Base-by-base conservation (phyloP, 2,329 filamentous ascomycete genomes). In the Septoria petroselini region DNA sequence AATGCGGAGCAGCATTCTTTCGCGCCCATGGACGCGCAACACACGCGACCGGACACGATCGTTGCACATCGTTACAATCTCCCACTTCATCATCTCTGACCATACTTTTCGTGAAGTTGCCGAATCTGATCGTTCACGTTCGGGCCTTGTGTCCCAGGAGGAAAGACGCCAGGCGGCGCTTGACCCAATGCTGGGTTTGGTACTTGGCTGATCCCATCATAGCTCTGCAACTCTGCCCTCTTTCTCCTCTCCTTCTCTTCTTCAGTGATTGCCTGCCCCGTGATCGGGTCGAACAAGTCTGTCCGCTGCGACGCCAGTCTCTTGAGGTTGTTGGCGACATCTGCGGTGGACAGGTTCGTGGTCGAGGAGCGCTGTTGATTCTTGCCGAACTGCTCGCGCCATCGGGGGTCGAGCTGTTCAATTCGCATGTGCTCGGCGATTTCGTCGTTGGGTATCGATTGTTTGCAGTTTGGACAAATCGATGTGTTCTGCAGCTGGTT, bases 321-420 rank as follows among this genome's bases (percentile, higher is more conserved):
- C 75, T 97, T 97, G 56, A 97, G 79, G 67, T 97, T 96, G 68
- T 89, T 91, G 43, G 90, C 91, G 38, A 95, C 89, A 61, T 97
- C 91, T 27, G 80, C 82, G 3, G 88, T 91, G 1, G 86, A 88
- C 7, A 95, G 73, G 62, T 95, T 96, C 7, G 90, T 94, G 0
- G 87, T 91, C 1, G 88, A 82, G 57, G 86, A 88, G 55, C 91
- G 85, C 9, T 86, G 83, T 38, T 95, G 89, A 12, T 88, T 83
- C 68, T 95, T 95, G 50, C 88, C 86, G 60, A 90, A 89, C 68
- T 97, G 91, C 67, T 96, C 91, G 68, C 95, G 95, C 91, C 91
- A 97, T 52, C 86, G 82, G 0, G 91, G 91, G 67, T 97, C 91
- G 52, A 96, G 80, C 39, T 96, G 79, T 71, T 97, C 91, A 66